phyloP scores from a whole-genome alignment of 306 rosid species.

The Purshia tridentata region DNA sequence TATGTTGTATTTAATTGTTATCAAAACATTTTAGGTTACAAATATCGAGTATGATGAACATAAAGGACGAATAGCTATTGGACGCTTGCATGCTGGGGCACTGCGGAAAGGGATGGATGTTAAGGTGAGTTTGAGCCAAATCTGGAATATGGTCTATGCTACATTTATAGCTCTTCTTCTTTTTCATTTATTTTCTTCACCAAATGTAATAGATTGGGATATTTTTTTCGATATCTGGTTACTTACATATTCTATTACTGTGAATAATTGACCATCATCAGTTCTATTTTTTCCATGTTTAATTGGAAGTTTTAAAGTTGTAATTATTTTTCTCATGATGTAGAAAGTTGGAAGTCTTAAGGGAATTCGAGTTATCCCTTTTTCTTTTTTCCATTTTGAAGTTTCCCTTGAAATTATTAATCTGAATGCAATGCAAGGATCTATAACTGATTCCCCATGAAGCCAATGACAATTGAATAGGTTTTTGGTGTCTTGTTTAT shows the following conservation, averaged over 20 bases:
- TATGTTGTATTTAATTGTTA: constrained; percentile 15
- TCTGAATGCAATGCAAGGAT: not conserved
- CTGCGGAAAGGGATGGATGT: constrained; percentile 82
- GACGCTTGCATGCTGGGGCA: constrained; percentile 90
- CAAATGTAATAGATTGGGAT: not conserved
- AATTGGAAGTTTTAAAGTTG: not conserved
- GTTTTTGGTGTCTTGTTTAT: not conserved
- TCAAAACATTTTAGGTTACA: constrained; percentile 50
- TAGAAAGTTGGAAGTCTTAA: not conserved
- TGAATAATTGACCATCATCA: not conserved
- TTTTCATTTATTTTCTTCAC: constrained; percentile 7
- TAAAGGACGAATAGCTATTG: constrained; percentile 97
- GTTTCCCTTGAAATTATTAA: not conserved
- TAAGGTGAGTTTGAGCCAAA: constrained; percentile 52
- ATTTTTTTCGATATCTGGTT: not conserved
- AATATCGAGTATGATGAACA: constrained; percentile 93
- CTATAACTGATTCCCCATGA: not conserved
- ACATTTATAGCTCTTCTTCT: constrained; percentile 23
- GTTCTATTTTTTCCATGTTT: not conserved
- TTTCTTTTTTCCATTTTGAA: not conserved
- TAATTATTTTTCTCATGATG: not conserved
- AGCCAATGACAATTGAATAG: not conserved
- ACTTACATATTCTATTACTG: not conserved
- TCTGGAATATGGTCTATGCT: constrained; percentile 22
- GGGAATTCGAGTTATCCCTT: no score